Percentiles rank a stretch among this genome's conserved stretches.
These are phyloP conservation scores for Yarrowia galli DNA, from an alignment of 1,139 yeast genomes.

Conservation along the genomic window DNA sequence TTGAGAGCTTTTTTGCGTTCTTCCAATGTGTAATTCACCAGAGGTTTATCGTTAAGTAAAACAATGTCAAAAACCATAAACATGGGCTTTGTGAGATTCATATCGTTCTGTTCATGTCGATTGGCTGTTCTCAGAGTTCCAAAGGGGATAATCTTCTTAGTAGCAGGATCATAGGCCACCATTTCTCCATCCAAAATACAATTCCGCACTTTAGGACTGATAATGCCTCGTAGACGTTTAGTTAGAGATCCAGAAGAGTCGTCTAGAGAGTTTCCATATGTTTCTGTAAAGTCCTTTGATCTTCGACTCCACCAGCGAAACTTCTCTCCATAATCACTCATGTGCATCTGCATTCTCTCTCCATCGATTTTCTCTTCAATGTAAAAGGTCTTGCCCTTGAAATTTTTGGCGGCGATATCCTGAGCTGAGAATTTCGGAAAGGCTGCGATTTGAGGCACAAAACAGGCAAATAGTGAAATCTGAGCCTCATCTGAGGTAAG, in stretches of 20 bases:
- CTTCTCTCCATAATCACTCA: slow-evolving; percentile 52
- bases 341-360: slow-evolving; percentile 81
- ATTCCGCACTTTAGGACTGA: slow-evolving; percentile 55
- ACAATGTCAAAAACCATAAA: slow-evolving; percentile 76
- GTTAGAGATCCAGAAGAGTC: slow-evolving; percentile 65
- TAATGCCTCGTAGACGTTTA: slow-evolving; percentile 58
- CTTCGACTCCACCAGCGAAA: slow-evolving; percentile 72
- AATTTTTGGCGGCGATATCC: slow-evolving; percentile 53
- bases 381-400: slow-evolving; percentile 60
- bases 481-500: slow-evolving; percentile 41
- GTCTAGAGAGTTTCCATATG: slow-evolving; percentile 71
- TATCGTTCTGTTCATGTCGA: slow-evolving; percentile 50
- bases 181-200: slow-evolving; percentile 88
- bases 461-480: slow-evolving; percentile 56
- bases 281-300: slow-evolving; percentile 72
- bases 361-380: slow-evolving; percentile 96
- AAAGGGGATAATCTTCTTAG: slow-evolving; percentile 72
- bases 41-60: slow-evolving; percentile 67
- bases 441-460: slow-evolving; percentile 70
- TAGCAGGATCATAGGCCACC: slow-evolving; percentile 80
- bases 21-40: slow-evolving; percentile 62
- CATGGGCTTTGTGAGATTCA: slow-evolving; percentile 58
- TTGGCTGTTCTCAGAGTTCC: slow-evolving; percentile 81
- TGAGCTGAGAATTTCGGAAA: slow-evolving; percentile 60
- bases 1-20: slow-evolving; percentile 63